Evolutionary conservation across 2,329 filamentous ascomycete genomes (phyloP).

Genomic region (Grosmannia huntii): DNA sequence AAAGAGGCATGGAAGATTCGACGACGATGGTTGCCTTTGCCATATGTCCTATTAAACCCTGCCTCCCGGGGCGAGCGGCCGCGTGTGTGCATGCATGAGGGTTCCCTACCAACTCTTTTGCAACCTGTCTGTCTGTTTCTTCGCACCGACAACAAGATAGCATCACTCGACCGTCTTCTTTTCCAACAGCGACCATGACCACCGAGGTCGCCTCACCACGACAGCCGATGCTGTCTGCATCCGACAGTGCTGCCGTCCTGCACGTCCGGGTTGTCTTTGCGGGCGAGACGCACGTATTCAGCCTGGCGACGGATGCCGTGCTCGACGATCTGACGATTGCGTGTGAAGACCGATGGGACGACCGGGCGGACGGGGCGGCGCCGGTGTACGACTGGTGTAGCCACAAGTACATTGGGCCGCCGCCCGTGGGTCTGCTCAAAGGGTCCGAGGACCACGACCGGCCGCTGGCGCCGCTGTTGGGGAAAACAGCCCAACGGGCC

Average conservation of each 20-base stretch:
- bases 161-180: neutral
- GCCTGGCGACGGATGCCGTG: conserved; percentile 10
- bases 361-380: neutral
- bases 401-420: conserved; percentile 16
- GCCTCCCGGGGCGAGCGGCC: neutral
- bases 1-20: conserved; percentile 3
- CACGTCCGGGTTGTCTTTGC: conserved; percentile 12
- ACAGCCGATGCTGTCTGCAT: neutral
- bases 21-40: neutral
- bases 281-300: conserved; percentile 11
- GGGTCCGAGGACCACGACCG: conserved; percentile 14
- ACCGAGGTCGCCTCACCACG: neutral
- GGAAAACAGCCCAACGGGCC: neutral
- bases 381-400: conserved; percentile 12
- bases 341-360: conserved; percentile 11
- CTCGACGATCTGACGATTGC: conserved; percentile 15
- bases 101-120: neutral
- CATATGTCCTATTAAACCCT: neutral
- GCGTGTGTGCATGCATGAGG: neutral
- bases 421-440: conserved; percentile 16
- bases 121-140: neutral
- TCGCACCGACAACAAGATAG: neutral
- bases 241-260: neutral
- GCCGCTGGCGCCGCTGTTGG: conserved; percentile 14
- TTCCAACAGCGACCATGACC: neutral